These are phyloP conservation scores for Coemansia sp. DNA, from an alignment of 192 early-diverging fungal genomes.

Conservation along the genomic window DNA sequence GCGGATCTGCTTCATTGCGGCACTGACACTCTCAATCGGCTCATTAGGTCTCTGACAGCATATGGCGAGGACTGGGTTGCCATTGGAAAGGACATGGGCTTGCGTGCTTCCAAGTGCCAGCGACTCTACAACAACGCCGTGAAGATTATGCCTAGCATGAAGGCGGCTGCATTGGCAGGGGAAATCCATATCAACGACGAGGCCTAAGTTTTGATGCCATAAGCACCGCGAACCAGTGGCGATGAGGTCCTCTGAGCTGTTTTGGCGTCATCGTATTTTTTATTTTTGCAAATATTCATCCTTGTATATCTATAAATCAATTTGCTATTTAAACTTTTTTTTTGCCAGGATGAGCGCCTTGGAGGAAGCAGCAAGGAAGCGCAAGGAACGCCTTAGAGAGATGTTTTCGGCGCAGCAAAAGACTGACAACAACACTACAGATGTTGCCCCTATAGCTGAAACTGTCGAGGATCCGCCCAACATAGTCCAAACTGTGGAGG, in stretches of 20 bases:
- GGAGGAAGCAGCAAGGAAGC: slow-evolving; percentile 64
- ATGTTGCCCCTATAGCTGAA: not conserved
- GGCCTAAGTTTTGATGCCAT: not conserved
- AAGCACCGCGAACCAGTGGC: not conserved
- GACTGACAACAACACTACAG: not conserved
- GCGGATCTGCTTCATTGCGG: not conserved
- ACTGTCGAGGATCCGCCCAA: not conserved
- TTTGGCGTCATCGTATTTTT: not conserved
- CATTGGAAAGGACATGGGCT: slow-evolving; percentile 14
- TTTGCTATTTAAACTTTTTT: not conserved
- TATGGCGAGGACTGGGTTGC: slow-evolving; percentile 2
- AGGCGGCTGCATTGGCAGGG: not conserved
- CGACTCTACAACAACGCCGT: not conserved
- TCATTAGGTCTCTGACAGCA: not conserved
- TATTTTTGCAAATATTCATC: not conserved
- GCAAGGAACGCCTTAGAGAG: slow-evolving; percentile 64
- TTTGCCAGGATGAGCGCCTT: slow-evolving; percentile 33
- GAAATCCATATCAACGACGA: not conserved
- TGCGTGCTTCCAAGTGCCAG: not conserved
- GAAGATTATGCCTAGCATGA: slow-evolving; percentile 9
- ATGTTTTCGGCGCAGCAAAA: slow-evolving; percentile 5
- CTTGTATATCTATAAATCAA: not conserved
- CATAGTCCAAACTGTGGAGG: not conserved
- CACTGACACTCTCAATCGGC: slow-evolving; percentile 6
- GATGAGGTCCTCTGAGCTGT: not conserved